phyloP scores from a whole-genome alignment of 2,329 filamentous ascomycete species.

The Diaporthe citriasiana region DNA sequence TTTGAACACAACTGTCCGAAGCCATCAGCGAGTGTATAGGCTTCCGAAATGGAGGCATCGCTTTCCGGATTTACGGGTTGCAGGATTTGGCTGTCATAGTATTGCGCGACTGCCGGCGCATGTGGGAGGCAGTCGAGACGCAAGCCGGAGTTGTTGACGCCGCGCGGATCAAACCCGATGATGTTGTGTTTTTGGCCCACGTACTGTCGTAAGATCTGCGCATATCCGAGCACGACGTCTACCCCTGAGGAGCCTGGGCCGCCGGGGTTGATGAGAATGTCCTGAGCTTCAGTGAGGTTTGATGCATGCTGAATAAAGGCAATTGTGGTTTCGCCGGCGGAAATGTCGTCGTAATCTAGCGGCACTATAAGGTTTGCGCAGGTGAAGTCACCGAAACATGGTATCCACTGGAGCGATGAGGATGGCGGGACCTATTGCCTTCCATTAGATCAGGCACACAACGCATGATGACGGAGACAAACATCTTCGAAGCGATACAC shows the following conservation, averaged over 20 bases:
- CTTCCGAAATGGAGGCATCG: background rate
- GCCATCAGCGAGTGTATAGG: background rate
- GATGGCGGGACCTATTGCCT: background rate
- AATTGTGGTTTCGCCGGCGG: background rate
- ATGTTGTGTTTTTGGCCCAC: background rate
- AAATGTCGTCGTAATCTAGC: background rate
- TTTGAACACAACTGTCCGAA: background rate
- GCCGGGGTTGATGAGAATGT: background rate
- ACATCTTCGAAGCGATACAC: background rate
- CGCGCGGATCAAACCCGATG: background rate
- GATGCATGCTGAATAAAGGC: background rate
- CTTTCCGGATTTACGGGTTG: background rate
- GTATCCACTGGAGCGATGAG: background rate
- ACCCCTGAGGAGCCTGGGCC: background rate
- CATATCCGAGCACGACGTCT: background rate
- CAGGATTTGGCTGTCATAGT: background rate
- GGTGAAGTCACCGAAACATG: background rate
- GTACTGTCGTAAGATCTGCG: background rate
- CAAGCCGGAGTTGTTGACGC: background rate
- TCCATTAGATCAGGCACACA: background rate
- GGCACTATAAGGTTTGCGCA: background rate
- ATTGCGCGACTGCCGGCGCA: background rate
- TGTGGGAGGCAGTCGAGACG: background rate
- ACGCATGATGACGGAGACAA: background rate
- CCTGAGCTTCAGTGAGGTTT: background rate